Evolutionary conservation across 1,139 yeast species (phyloP), one percentile per base, ranked within the genome.

Genomic region (Scheffersomyces parashehatae): DNA sequence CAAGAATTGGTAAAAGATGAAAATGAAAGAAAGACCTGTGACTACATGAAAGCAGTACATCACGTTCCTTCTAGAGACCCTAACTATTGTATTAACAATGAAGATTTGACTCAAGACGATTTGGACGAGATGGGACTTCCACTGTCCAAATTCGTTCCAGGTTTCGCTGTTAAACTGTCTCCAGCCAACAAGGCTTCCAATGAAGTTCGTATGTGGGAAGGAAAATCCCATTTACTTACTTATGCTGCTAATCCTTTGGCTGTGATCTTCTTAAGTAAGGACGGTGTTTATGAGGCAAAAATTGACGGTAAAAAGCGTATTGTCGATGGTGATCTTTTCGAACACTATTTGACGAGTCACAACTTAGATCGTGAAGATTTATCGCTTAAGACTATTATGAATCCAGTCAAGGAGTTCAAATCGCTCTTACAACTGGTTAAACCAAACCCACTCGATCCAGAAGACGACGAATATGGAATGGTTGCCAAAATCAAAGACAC

Each of bases 251-350:
- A 56, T 32, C 69, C 69, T 6, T 54, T 43, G 38, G 53, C 54
- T 39, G 55, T 64, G 15, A 52, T 64, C 3, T 60, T 64, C 33
- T 53, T 64, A 37, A 57, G 60, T 29, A 52, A 52, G 33, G 53
- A 52, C 35, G 68, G 67, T 10, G 65, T 66, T 24, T 66, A 62
- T 45, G 70, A 67, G 49, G 65, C 63, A 1, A 61, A 59, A 40
- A 45, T 61, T 14, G 62, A 59, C 12, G 32, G 42, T 8, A 52
- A 54, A 38, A 54, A 55, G 42, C 45, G 66, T 35, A 38, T 67
- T 15, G 62, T 63, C 11, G 65, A 65, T 52, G 56, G 60, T 3
- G 56, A 56, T 13, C 51, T 68, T 38, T 58, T 61, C 46, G 55
- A 55, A 26, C 45, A 53, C 37, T 66, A 56, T 47, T 51, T 67